Evolutionary conservation across 495 filamentous ascomycete genomes (phyloP).

Genomic region (Talaromyces proteolyticus): DNA sequence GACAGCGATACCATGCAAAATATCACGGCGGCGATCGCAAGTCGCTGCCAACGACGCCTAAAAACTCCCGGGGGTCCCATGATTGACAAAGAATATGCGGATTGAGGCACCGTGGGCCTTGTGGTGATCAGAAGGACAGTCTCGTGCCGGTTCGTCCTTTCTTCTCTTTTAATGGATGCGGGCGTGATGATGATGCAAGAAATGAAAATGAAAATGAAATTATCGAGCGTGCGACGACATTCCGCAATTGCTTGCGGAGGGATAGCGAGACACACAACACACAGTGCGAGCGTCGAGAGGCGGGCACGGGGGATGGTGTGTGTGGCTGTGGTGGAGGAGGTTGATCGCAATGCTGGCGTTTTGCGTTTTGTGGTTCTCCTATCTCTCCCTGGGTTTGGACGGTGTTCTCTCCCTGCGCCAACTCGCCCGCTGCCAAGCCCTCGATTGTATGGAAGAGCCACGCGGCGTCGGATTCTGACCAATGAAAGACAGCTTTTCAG

Average conservation of each 20-base stretch:
- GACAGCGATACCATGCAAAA: conserved; percentile 3
- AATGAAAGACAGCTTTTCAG: background rate
- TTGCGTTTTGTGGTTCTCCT: too few relatives aligned
- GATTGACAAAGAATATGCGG: background rate
- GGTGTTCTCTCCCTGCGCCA: too few relatives aligned
- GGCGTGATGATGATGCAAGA: too few relatives aligned
- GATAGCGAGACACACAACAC: conserved; percentile 7
- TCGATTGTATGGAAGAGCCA: background rate
- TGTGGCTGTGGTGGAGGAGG: too few relatives aligned
- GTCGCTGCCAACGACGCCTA: conserved; percentile 9
- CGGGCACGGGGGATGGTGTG: too few relatives aligned
- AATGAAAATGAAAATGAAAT: background rate
- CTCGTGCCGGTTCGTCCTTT: background rate
- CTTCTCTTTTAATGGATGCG: background rate
- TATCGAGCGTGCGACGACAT: background rate
- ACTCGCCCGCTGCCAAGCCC: too few relatives aligned
- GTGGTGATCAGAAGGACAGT: background rate
- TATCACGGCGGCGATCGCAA: conserved; percentile 4
- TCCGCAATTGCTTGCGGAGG: conserved; percentile 2
- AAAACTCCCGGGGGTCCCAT: conserved; percentile 1
- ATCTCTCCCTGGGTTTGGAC: too few relatives aligned
- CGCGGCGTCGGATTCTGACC: background rate
- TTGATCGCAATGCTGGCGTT: too few relatives aligned
- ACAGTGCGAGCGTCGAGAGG: background rate
- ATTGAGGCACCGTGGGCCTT: background rate